phyloP scores from a whole-genome alignment of 331 rosid genomes.

The Malus hybrid region DNA sequence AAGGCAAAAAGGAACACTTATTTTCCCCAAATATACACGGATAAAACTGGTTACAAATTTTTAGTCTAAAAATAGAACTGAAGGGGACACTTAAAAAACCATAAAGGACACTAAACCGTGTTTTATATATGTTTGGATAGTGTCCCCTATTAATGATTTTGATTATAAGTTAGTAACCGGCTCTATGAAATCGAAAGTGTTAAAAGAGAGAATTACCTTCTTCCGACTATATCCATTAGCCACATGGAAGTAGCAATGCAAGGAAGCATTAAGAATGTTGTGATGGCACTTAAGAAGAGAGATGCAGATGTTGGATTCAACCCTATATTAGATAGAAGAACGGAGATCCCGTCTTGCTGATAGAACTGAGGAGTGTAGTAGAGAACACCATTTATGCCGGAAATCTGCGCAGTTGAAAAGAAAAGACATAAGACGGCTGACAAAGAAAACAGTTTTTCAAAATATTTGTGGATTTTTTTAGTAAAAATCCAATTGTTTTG shows the following conservation, averaged over 20 bases:
- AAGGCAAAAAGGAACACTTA: background rate
- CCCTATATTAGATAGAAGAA: constrained; percentile 40
- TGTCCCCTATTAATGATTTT: background rate
- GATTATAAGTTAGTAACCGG: background rate
- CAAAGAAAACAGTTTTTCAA: too few relatives aligned
- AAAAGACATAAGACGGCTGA: background rate
- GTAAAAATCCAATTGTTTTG: too few relatives aligned
- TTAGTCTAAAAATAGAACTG: background rate
- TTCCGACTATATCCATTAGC: constrained; percentile 58
- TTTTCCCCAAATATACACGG: background rate
- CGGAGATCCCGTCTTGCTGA: constrained; percentile 43
- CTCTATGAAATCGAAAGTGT: background rate
- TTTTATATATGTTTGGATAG: background rate
- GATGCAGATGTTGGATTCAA: constrained; percentile 35
- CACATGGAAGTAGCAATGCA: constrained; percentile 53
- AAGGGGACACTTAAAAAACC: background rate
- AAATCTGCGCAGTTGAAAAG: constrained; percentile 23
- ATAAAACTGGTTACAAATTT: background rate
- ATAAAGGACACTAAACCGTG: background rate
- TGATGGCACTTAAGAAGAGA: constrained; percentile 39
- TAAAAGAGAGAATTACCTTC: constrained; percentile 40
- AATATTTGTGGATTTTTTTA: too few relatives aligned
- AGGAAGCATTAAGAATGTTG: constrained; percentile 64
- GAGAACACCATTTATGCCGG: constrained; percentile 66
- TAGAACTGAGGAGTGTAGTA: constrained; percentile 63